phyloP scores from a whole-genome alignment of 169 alveolate species.

The Babesia bigemina region DNA sequence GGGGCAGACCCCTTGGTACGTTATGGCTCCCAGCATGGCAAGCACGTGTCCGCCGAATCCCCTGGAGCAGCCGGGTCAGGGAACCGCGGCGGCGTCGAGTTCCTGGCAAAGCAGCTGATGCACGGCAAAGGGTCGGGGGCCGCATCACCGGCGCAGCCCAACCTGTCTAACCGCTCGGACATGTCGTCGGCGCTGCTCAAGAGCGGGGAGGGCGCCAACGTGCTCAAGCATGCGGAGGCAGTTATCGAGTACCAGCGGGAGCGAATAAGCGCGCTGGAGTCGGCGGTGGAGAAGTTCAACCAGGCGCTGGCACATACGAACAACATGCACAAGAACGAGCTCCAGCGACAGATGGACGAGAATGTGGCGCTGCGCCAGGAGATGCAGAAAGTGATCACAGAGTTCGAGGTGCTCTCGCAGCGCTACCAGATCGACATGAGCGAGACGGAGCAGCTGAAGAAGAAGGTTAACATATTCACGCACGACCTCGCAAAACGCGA shows the following conservation, averaged over 20 bases:
- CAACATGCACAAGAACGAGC: constrained; percentile 52
- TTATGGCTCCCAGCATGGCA: neutral
- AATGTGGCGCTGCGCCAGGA: constrained; percentile 47
- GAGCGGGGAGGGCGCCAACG: neutral
- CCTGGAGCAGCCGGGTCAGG: neutral
- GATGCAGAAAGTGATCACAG: constrained; percentile 55
- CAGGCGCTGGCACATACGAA: constrained; percentile 44
- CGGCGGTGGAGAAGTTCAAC: constrained; percentile 47
- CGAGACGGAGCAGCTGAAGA: constrained; percentile 43
- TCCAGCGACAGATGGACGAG: constrained; percentile 40
- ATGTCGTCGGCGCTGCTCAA: constrained; percentile 5
- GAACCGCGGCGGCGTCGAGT: neutral
- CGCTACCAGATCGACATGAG: constrained; percentile 42
- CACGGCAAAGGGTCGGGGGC: neutral
- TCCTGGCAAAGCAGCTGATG: neutral
- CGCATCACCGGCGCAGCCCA: constrained; percentile 11
- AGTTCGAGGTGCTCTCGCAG: constrained; percentile 57
- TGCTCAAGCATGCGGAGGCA: constrained; percentile 68
- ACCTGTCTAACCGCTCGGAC: constrained; percentile 9
- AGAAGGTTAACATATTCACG: constrained; percentile 10
- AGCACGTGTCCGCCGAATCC: neutral
- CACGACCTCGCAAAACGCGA: constrained; percentile 50
- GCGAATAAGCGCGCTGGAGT: constrained; percentile 46
- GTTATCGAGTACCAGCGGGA: constrained; percentile 70
- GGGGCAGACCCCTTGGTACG: neutral